A percentile compares a stretch with the other conserved stretches of the same genome.
Evolutionary conservation across 176 grass and related monocot genomes (phyloP).

Genomic region (Echinochloa phyllopogon): DNA sequence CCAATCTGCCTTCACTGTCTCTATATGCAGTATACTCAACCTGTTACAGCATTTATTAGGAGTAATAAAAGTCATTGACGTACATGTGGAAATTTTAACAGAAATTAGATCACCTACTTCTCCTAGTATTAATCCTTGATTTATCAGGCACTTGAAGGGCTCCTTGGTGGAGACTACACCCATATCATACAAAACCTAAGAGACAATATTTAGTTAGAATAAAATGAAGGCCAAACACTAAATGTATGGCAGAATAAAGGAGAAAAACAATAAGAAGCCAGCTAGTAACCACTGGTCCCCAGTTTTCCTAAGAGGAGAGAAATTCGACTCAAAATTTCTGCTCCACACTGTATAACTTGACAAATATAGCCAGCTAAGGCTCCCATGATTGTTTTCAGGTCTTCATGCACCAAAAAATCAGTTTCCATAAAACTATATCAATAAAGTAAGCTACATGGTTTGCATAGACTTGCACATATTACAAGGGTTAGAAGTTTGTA

Average conservation of each 20-base stretch:
- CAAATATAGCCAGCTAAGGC: background rate
- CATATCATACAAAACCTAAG: constrained; percentile 94
- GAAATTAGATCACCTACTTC: constrained; percentile 71
- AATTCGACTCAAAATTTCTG: background rate
- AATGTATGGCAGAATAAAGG: background rate
- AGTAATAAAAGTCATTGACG: constrained; percentile 5
- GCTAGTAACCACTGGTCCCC: background rate
- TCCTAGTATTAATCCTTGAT: constrained; percentile 98
- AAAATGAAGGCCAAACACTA: background rate
- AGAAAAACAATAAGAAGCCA: background rate
- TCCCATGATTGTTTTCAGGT: background rate
- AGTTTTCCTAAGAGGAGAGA: background rate
- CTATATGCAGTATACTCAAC: constrained; percentile 90
- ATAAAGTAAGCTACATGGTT: constrained; percentile 23
- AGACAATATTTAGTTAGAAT: constrained; percentile 46
- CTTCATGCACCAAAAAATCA: background rate
- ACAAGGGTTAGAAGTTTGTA: constrained; percentile 6
- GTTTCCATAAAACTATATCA: background rate
- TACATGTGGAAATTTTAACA: constrained; percentile 7
- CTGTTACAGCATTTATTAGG: constrained; percentile 56
- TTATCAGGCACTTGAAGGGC: constrained; percentile 96
- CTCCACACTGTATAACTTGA: background rate
- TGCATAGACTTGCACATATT: constrained; percentile 12
- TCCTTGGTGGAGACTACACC: constrained; percentile 95
- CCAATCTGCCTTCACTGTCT: constrained; percentile 73